Percentiles rank a stretch among this genome's conserved stretches.
These are phyloP conservation scores for Thielaviopsis populi DNA, from an alignment of 2,329 filamentous ascomycete genomes.

Conservation along the genomic window DNA sequence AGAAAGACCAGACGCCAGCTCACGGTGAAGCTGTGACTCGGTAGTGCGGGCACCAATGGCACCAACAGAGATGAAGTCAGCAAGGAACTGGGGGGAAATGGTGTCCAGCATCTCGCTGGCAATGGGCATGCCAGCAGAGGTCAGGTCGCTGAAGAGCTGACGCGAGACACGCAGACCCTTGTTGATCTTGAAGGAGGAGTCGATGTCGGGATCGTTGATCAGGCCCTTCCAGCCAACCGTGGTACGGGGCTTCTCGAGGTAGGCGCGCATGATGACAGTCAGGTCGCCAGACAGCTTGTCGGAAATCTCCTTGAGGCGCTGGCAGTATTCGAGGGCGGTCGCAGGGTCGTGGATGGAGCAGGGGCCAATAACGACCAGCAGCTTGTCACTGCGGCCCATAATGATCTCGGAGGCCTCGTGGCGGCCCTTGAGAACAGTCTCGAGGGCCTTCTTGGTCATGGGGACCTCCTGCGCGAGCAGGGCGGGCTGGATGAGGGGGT, in stretches of 20 bases:
- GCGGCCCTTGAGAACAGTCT: constrained; percentile 46
- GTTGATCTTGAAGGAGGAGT: constrained; percentile 97
- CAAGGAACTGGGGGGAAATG: constrained; percentile 94
- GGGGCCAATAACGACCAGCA: constrained; percentile 86
- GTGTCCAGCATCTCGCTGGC: constrained; percentile 98
- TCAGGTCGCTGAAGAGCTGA: constrained; percentile 86
- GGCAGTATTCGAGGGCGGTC: constrained; percentile 76
- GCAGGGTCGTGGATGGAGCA: constrained; percentile 95
- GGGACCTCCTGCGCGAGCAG: constrained; percentile 88
- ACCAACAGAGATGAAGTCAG: constrained; percentile 87
- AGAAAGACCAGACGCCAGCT: constrained; percentile 84
- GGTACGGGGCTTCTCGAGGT: constrained; percentile 96
- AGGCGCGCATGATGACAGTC: constrained; percentile 91
- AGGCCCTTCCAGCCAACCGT: constrained; percentile 98
- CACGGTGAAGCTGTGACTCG: constrained; percentile 89
- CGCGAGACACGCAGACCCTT: constrained; percentile 88
- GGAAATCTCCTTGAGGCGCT: constrained; percentile 59
- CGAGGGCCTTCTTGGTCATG: constrained; percentile 40
- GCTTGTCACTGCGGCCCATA: constrained; percentile 38
- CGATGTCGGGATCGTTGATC: constrained; percentile 97
- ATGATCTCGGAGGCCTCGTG: constrained; percentile 54
- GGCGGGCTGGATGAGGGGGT: constrained; percentile 81
- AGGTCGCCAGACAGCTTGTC: constrained; percentile 71
- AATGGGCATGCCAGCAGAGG: constrained; percentile 76
- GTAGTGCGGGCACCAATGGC: constrained; percentile 94